phyloP scores from a whole-genome alignment of 352 stramenopile genomes.

The Phytophthora pisi region DNA sequence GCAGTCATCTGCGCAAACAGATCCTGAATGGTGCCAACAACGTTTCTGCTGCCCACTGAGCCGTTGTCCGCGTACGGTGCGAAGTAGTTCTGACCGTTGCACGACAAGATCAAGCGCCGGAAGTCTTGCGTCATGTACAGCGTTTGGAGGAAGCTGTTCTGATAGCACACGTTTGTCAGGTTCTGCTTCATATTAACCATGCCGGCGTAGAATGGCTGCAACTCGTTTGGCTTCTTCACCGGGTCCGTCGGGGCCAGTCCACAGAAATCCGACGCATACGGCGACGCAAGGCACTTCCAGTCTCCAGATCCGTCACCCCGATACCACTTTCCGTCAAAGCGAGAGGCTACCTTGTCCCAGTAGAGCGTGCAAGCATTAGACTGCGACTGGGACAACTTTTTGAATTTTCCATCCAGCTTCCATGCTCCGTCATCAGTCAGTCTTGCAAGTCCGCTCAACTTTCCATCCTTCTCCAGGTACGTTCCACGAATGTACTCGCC shows the following conservation, averaged over 20 bases:
- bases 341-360: constrained; percentile 57
- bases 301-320: constrained; percentile 81
- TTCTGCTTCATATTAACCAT: constrained; percentile 92
- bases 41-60: constrained; percentile 37
- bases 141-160: constrained; percentile 90
- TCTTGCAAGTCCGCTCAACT: constrained; percentile 59
- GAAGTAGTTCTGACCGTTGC: constrained; percentile 49
- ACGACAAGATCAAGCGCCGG: constrained; percentile 72
- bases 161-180: constrained; percentile 91
- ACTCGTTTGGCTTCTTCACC: constrained; percentile 38
- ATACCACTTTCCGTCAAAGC: constrained; percentile 88
- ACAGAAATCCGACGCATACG: constrained; percentile 65
- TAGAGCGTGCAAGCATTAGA: constrained; percentile 74
- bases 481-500: constrained; percentile 73
- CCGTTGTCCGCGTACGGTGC: constrained; percentile 31
- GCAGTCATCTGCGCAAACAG: constrained; percentile 76
- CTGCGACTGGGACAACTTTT: constrained; percentile 69
- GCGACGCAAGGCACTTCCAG: constrained; percentile 72
- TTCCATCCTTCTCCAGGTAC: constrained; percentile 77
- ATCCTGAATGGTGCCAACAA: constrained; percentile 70
- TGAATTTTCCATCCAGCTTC: constrained; percentile 76
- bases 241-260: constrained; percentile 53
- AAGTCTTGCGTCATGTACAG: constrained; percentile 89
- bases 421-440: constrained; percentile 57
- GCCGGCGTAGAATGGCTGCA: constrained; percentile 81